phyloP scores from a whole-genome alignment of 2,329 filamentous ascomycete genomes.

The Bimuria novae-zelandiae region DNA sequence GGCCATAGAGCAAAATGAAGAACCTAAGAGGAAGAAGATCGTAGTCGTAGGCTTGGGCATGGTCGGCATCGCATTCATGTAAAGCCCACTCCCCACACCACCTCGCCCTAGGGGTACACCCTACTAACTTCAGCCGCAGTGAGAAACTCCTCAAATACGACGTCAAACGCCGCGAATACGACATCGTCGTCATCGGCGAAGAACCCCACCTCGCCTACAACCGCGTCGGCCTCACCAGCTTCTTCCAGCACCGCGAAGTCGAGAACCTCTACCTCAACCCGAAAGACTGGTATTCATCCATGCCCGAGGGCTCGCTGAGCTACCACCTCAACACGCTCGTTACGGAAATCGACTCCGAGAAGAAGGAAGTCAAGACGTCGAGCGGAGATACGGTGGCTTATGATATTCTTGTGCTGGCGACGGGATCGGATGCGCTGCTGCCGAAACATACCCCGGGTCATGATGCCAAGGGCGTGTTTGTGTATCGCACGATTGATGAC shows the following conservation, averaged over 20 bases:
- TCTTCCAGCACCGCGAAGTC: constrained; percentile 83
- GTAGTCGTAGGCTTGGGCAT: constrained; percentile 89
- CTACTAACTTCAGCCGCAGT: constrained; percentile 52
- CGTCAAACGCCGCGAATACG: constrained; percentile 73
- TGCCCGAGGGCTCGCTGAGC: constrained; percentile 69
- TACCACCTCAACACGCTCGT: constrained; percentile 78
- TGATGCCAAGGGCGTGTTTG: constrained; percentile 82
- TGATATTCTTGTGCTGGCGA: constrained; percentile 81
- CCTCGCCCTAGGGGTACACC: too few species aligned
- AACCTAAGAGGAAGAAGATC: constrained; percentile 63
- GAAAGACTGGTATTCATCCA: constrained; percentile 74
- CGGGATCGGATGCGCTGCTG: constrained; percentile 81
- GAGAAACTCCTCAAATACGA: constrained; percentile 90
- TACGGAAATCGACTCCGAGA: constrained; percentile 65
- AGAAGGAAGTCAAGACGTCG: constrained; percentile 71
- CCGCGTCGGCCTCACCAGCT: constrained; percentile 84
- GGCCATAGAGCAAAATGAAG: constrained; percentile 35
- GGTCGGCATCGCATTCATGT: constrained; percentile 91
- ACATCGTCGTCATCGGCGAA: constrained; percentile 84
- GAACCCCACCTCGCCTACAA: constrained; percentile 90
- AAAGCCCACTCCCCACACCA: constrained; percentile 49
- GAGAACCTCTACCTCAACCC: constrained; percentile 90
- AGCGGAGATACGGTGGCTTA: constrained; percentile 73
- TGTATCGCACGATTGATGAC: constrained; percentile 86
- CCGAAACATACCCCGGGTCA: constrained; percentile 74